A percentile compares a stretch with the other conserved stretches of the same genome.
phyloP scores from a whole-genome alignment of 2,329 filamentous ascomycete species.

The Colletotrichum tanaceti region DNA sequence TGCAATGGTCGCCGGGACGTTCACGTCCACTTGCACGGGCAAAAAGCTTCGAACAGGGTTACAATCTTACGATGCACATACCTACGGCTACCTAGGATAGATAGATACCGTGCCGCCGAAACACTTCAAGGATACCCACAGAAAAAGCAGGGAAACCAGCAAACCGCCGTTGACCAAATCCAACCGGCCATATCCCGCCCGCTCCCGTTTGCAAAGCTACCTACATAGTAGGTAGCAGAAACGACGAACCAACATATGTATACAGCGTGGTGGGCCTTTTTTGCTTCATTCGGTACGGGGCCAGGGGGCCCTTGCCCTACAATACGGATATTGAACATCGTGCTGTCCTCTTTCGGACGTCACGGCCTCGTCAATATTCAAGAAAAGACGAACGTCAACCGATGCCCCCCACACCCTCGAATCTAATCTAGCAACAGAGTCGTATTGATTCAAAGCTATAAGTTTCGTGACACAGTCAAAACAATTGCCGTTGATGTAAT shows the following conservation, averaged over 20 bases:
- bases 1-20: not conserved
- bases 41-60: conserved; percentile 24
- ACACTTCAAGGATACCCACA: conserved; percentile 13
- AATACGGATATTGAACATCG: not conserved
- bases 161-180: conserved; percentile 8
- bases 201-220: not conserved
- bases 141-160: conserved; percentile 28
- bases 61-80: conserved; percentile 33
- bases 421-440: not conserved
- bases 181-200: not conserved
- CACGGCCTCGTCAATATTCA: not conserved
- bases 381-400: not conserved
- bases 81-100: conserved; percentile 16
- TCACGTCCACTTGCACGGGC: not conserved
- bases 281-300: not conserved
- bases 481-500: conserved; percentile 10
- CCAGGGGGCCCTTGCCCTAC: conserved; percentile 4
- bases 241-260: not conserved
- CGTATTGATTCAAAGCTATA: conserved; percentile 2
- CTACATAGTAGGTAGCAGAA: too few species aligned
- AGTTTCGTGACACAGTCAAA: conserved; percentile 4
- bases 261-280: conserved; percentile 4
- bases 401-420: not conserved
- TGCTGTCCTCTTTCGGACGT: not conserved
- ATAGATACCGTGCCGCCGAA: conserved; percentile 11